phyloP scores from a whole-genome alignment of 1,284 basidiomycete genomes.

The Apiotrichum veenhuisii region DNA sequence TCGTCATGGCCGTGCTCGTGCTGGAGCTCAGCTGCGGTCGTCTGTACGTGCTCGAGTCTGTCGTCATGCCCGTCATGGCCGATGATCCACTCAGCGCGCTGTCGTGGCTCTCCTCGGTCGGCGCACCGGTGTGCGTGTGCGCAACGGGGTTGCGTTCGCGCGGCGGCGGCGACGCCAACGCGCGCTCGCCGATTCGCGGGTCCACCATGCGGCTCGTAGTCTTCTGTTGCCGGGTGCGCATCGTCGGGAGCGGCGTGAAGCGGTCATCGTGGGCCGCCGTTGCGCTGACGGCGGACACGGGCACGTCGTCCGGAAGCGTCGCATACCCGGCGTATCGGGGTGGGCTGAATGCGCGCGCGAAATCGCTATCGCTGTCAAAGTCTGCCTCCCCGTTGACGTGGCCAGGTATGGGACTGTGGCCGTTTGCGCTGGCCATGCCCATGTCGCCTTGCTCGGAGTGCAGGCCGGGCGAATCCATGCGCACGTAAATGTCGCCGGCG shows the following conservation, averaged over 20 bases:
- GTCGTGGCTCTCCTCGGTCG: constrained; percentile 1
- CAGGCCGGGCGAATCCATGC: neutral
- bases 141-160: neutral
- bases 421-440: neutral
- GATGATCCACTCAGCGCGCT: neutral
- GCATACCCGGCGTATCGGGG: neutral
- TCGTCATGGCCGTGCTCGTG: constrained; percentile 7
- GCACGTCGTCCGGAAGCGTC: neutral
- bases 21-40: constrained; percentile 5
- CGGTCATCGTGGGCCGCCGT: neutral
- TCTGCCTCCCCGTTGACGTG: neutral
- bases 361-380: neutral
- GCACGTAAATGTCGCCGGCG: neutral
- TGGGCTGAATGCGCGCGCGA: neutral
- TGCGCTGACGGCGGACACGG: neutral
- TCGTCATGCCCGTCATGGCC: neutral
- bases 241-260: constrained; percentile 1
- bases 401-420: neutral
- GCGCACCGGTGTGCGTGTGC: neutral
- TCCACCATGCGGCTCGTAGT: neutral
- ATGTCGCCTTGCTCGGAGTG: neutral
- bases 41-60: constrained; percentile 2
- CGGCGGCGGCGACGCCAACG: constrained; percentile 9
- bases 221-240: neutral
- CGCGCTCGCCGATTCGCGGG: neutral